Conservation (phyloP, 192 early-diverging fungal genomes). For the Phlyctochytrium arcticum region DNA sequence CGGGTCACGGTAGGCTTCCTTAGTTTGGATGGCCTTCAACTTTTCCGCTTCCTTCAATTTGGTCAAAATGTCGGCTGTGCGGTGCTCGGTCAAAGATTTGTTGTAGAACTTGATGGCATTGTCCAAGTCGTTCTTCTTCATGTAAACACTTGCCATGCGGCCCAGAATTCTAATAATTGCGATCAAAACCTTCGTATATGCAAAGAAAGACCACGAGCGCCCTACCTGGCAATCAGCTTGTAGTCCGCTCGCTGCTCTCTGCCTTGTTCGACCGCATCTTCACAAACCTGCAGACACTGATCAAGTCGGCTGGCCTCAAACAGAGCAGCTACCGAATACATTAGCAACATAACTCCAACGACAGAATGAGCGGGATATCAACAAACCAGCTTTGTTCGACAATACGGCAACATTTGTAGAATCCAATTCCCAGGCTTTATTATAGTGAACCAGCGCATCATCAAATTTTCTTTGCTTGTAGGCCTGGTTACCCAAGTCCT, state of each 20-base stretch:
- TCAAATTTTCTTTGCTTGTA: constrained; percentile 95
- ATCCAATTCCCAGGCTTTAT: constrained; percentile 87
- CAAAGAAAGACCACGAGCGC: neutral
- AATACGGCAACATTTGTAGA: constrained; percentile 84
- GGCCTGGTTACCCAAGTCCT: constrained; percentile 80
- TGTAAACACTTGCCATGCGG: constrained; percentile 86
- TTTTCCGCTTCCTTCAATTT: constrained; percentile 88
- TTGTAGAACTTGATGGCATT: constrained; percentile 90
- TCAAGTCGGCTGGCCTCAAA: constrained; percentile 92
- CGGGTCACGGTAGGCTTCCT: constrained; percentile 82
- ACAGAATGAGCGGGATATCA: neutral
- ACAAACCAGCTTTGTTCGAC: constrained; percentile 89
- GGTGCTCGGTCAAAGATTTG: constrained; percentile 93
- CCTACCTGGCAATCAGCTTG: constrained; percentile 83
- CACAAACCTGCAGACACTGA: constrained; percentile 89
- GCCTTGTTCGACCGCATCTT: constrained; percentile 87
- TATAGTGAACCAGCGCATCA: constrained; percentile 82
- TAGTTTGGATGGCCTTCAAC: constrained; percentile 68
- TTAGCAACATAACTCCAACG: neutral
- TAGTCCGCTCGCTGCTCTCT: constrained; percentile 88
- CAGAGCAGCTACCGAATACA: constrained; percentile 74
- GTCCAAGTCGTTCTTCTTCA: constrained; percentile 69
- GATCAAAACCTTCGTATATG: too few relatives aligned
- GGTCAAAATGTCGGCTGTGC: constrained; percentile 84
- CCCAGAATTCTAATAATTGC: constrained; percentile 67